These are phyloP conservation scores for Fusarium odoratissimum DNA, from an alignment of 2,329 filamentous ascomycete species.

Conservation along the genomic window DNA sequence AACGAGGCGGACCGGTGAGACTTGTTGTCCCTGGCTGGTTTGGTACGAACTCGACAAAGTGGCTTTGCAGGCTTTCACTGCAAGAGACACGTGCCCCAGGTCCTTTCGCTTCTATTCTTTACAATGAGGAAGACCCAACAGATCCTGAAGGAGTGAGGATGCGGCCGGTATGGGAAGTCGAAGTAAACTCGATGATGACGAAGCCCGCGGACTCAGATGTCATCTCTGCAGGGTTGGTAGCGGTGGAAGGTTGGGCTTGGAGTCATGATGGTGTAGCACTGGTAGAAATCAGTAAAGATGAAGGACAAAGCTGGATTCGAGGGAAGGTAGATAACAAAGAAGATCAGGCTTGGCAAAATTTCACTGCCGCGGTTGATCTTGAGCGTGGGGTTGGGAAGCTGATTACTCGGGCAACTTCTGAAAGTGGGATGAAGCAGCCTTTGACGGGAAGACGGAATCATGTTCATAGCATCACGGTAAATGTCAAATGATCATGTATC, in stretches of 20 bases:
- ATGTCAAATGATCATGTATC: slow-evolving; percentile 52
- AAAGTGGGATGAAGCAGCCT: background rate
- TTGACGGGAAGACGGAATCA: background rate
- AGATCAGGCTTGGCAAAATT: background rate
- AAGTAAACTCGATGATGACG: slow-evolving; percentile 25
- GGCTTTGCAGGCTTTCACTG: slow-evolving; percentile 4
- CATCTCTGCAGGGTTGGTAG: background rate
- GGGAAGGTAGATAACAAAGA: background rate
- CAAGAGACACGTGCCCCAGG: background rate
- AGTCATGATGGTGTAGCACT: background rate
- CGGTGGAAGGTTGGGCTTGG: slow-evolving; percentile 9
- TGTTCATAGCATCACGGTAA: background rate
- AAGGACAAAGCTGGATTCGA: background rate
- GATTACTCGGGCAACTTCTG: background rate
- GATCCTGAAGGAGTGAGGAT: background rate
- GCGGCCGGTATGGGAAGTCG: slow-evolving; percentile 17
- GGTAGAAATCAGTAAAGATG: background rate
- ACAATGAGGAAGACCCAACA: slow-evolving; percentile 9
- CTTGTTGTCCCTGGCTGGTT: slow-evolving; percentile 23
- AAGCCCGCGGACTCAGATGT: background rate
- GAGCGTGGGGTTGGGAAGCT: rapidly evolving
- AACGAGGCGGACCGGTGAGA: slow-evolving; percentile 15
- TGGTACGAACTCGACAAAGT: slow-evolving; percentile 24
- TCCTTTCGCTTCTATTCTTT: background rate
- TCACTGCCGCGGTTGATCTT: background rate